These are phyloP conservation scores for Ceratocystis huliohia DNA, from an alignment of 2,329 filamentous ascomycete genomes.

Conservation along the genomic window DNA sequence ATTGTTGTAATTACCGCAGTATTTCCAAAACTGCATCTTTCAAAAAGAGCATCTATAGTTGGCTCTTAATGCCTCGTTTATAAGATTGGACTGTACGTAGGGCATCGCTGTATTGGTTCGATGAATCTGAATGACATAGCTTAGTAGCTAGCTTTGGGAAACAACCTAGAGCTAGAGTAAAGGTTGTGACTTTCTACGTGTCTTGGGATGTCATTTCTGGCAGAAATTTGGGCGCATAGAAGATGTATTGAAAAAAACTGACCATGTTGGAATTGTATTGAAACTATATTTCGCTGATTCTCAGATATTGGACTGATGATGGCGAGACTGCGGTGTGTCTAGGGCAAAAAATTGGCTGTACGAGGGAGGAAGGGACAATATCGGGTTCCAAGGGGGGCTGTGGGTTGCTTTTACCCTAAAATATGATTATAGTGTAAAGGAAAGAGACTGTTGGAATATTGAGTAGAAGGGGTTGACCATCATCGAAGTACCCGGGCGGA, in stretches of 20 bases:
- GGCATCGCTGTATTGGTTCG: neutral
- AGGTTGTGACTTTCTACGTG: no score
- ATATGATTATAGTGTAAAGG: neutral
- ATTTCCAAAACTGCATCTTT: no score
- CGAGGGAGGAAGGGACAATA: conserved; percentile 6
- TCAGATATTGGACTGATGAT: neutral
- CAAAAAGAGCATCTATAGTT: no score
- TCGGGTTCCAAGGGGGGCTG: neutral
- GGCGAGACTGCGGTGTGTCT: conserved; percentile 3
- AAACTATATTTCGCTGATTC: neutral
- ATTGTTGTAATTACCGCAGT: no score
- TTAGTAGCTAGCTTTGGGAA: neutral
- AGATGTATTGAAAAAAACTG: neutral
- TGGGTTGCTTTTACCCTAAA: neutral
- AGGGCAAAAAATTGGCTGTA: conserved; percentile 12
- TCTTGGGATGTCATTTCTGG: no score
- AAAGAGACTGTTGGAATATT: neutral
- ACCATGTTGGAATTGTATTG: neutral
- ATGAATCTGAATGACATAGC: neutral
- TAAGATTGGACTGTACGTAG: no score
- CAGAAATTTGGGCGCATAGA: neutral
- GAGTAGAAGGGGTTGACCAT: no score
- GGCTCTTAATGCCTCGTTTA: no score
- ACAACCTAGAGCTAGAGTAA: no score
- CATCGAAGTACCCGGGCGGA: no score